These are phyloP conservation scores for Candolleomyces efflorescens DNA, from an alignment of 768 basidiomycete genomes.

Conservation along the genomic window DNA sequence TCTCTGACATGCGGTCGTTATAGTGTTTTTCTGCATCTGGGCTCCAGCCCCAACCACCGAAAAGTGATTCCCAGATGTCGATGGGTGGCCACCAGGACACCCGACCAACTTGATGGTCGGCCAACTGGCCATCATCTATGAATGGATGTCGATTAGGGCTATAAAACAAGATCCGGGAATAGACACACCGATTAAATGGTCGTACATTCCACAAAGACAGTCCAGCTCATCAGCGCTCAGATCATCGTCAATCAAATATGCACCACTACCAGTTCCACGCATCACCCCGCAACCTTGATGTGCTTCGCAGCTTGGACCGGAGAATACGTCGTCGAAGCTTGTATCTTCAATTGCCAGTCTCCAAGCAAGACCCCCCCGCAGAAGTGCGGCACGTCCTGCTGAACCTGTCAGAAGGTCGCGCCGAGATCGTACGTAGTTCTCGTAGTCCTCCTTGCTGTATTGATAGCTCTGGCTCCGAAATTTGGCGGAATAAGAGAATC, in stretches of 20 bases:
- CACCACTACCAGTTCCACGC: background rate
- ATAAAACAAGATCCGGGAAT: too few relatives aligned
- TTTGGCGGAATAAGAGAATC: too few relatives aligned
- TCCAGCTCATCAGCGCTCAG: background rate
- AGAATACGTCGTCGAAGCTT: background rate
- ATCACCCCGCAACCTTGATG: background rate
- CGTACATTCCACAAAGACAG: background rate
- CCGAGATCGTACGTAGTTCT: background rate
- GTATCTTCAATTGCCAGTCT: background rate
- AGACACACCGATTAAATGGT: too few relatives aligned
- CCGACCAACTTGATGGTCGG: too few relatives aligned
- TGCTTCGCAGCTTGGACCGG: background rate
- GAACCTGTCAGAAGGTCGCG: background rate
- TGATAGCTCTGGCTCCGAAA: background rate
- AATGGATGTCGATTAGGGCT: too few relatives aligned
- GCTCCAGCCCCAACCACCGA: too few relatives aligned
- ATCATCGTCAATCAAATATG: background rate
- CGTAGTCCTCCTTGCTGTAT: background rate
- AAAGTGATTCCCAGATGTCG: too few relatives aligned
- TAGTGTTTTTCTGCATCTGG: too few relatives aligned
- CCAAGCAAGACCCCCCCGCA: background rate
- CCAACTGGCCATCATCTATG: too few relatives aligned
- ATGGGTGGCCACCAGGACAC: too few relatives aligned
- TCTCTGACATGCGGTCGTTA: too few relatives aligned
- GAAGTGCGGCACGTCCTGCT: background rate